Percentiles rank a stretch among this genome's conserved stretches.
Conservation (phyloP, 257 asterid genomes). For the Agastache rugosa region DNA sequence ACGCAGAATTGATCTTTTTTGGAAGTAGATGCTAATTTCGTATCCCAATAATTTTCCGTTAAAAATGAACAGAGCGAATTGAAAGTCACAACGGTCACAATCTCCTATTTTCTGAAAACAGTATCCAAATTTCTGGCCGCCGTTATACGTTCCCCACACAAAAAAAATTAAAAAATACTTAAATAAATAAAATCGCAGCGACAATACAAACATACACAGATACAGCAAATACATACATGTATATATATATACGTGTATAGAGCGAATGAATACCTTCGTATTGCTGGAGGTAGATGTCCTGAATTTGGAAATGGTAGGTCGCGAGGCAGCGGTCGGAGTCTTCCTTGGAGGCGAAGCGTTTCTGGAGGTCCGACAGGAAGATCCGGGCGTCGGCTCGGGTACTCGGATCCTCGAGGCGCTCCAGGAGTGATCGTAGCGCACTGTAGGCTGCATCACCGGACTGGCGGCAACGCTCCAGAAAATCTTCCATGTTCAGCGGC, state of each 20-base stretch:
- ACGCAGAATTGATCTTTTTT: background rate
- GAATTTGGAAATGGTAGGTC: slow-evolving; percentile 82
- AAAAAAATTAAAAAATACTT: background rate
- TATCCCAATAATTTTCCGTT: background rate
- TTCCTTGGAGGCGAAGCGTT: slow-evolving; percentile 59
- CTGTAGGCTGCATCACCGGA: slow-evolving; percentile 97
- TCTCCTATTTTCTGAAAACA: no score
- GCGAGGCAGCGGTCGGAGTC: slow-evolving; percentile 69
- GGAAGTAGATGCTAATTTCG: background rate
- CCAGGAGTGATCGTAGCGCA: slow-evolving; percentile 82
- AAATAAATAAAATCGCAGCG: background rate
- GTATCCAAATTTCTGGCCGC: background rate
- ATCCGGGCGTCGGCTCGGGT: slow-evolving; percentile 85
- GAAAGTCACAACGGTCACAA: background rate
- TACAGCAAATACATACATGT: background rate
- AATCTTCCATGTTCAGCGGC: slow-evolving; percentile 61
- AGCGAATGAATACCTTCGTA: slow-evolving; percentile 59
- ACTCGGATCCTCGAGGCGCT: slow-evolving; percentile 81
- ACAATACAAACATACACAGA: background rate
- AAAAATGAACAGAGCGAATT: background rate
- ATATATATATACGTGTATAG: background rate
- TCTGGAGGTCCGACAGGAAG: slow-evolving; percentile 82
- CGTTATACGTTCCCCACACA: background rate
- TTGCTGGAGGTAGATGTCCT: slow-evolving; percentile 77
- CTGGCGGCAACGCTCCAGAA: slow-evolving; percentile 66